Conservation (phyloP, 129 eudicot genomes). For the Helianthus annuus region DNA sequence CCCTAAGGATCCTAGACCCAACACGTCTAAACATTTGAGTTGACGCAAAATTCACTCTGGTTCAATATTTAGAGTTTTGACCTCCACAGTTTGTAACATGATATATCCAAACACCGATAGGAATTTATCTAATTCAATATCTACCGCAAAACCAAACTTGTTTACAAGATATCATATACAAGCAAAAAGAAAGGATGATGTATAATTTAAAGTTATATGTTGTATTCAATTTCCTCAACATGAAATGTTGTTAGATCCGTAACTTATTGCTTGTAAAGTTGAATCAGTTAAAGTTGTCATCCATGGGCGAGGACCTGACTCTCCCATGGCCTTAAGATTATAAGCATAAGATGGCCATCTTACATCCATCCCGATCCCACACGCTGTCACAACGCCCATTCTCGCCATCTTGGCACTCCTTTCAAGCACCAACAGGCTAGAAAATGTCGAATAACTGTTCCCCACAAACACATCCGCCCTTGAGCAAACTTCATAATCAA, state of each 20-base stretch:
- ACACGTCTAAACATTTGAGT: no score
- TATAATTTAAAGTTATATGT: not conserved
- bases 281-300: conserved; percentile 68
- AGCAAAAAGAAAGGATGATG: not conserved
- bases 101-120: no score
- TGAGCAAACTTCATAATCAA: conserved; percentile 88
- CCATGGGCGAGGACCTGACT: conserved; percentile 71
- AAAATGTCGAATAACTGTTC: conserved; percentile 92
- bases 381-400: conserved; percentile 35
- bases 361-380: conserved; percentile 37
- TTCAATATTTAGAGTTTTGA: no score
- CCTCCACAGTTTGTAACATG: not conserved
- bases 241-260: conserved; percentile 64
- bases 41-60: no score
- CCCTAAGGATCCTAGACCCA: no score
- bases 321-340: conserved; percentile 41
- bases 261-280: conserved; percentile 72
- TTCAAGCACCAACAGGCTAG: conserved; percentile 87
- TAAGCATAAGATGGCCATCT: conserved; percentile 97
- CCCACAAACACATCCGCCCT: conserved; percentile 86
- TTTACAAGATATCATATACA: not conserved
- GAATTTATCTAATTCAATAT: not conserved
- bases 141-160: not conserved
- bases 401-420: conserved; percentile 56
- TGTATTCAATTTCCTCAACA: conserved; percentile 33